Conservation (phyloP, 441 rosid genomes). For the Omphalea diandra region DNA sequence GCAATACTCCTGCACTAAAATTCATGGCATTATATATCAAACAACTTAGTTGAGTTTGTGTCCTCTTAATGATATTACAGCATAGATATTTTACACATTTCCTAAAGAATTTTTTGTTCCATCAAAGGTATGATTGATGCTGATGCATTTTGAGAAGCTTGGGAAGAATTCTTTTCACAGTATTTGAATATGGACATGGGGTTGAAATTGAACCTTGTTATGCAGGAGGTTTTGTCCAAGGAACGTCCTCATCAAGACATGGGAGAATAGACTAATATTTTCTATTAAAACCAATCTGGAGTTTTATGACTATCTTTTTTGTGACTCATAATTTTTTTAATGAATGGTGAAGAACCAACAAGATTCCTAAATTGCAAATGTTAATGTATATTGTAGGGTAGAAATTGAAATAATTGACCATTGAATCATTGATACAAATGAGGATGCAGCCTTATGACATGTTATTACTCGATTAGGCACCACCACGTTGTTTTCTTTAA, state of each 20-base stretch:
- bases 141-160: background rate
- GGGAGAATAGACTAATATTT: too few relatives aligned
- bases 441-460: background rate
- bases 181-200: background rate
- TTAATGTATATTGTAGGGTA: background rate
- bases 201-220: background rate
- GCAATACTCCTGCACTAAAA: background rate
- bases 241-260: too few relatives aligned
- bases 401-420: background rate
- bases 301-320: too few relatives aligned
- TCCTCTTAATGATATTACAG: background rate
- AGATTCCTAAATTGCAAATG: background rate
- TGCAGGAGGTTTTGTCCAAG: too few relatives aligned
- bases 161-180: background rate
- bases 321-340: background rate
- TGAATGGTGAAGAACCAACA: background rate
- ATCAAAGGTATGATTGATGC: background rate
- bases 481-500: too few relatives aligned
- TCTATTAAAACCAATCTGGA: rapidly evolving
- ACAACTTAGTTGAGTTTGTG: background rate
- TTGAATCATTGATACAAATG: too few relatives aligned
- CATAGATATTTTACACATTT: background rate
- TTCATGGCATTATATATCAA: background rate
- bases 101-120: background rate
- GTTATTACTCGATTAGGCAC: background rate